A percentile compares a stretch with the other conserved stretches of the same genome.
These are phyloP conservation scores for Penicillium decumbens DNA, from an alignment of 2,329 filamentous ascomycete species.

Conservation along the genomic window DNA sequence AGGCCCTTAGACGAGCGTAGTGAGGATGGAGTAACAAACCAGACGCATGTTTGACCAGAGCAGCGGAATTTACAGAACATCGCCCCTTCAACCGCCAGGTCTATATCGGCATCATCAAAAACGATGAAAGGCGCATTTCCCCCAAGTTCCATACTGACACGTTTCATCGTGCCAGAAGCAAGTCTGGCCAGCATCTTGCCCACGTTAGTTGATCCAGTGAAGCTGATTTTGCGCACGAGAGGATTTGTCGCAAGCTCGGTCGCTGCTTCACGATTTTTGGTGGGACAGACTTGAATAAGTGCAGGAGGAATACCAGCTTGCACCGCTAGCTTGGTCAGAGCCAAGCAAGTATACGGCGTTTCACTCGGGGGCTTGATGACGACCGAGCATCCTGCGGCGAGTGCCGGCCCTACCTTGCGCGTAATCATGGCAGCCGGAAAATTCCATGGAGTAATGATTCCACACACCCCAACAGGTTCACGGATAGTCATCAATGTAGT, in stretches of 20 bases:
- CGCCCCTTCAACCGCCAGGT: background rate
- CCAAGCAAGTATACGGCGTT: slow-evolving; percentile 28
- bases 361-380: slow-evolving; percentile 33
- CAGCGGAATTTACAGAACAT: slow-evolving; percentile 3
- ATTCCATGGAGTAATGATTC: slow-evolving; percentile 83
- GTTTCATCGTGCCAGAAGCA: slow-evolving; percentile 35
- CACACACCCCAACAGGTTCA: slow-evolving; percentile 78
- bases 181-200: slow-evolving; percentile 16
- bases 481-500: slow-evolving; percentile 73
- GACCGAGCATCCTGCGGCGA: slow-evolving; percentile 34
- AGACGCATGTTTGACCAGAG: slow-evolving; percentile 9
- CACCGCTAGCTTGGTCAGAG: slow-evolving; percentile 23
- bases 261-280: slow-evolving; percentile 19
- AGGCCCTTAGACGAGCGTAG: too few relatives aligned
- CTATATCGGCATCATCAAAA: slow-evolving; percentile 6
- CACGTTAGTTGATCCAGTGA: slow-evolving; percentile 15
- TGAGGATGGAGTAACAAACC: background rate
- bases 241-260: slow-evolving; percentile 3
- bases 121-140: slow-evolving; percentile 31
- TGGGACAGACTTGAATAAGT: slow-evolving; percentile 14
- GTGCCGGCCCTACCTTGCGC: slow-evolving; percentile 28
- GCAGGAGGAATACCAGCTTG: slow-evolving; percentile 30
- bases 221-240: slow-evolving; percentile 15
- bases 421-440: slow-evolving; percentile 72
- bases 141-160: slow-evolving; percentile 41